A percentile compares a stretch with the other conserved stretches of the same genome.
Conservation (phyloP, 163 green algal species). For the Chlorella variabilis region DNA sequence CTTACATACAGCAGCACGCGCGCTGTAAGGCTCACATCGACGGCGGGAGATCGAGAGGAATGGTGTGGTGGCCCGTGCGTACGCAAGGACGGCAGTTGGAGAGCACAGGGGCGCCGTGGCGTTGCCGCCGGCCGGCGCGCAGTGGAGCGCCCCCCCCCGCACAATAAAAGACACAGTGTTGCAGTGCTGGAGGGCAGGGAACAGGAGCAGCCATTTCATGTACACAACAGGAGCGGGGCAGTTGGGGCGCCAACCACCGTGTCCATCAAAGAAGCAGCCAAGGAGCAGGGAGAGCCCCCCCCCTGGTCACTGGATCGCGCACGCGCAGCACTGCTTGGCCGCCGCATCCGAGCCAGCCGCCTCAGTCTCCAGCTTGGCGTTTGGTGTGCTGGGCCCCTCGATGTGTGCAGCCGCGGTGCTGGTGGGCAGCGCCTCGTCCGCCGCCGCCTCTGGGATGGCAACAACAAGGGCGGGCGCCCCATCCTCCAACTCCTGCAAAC, state of each 20-base stretch:
- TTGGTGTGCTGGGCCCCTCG: background rate
- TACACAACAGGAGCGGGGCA: too few species aligned
- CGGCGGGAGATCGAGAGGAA: too few species aligned
- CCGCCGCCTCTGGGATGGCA: background rate
- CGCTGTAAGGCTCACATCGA: too few species aligned
- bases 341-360: background rate
- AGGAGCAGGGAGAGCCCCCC: too few species aligned
- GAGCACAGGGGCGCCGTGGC: too few species aligned
- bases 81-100: too few species aligned
- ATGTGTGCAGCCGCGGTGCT: constrained; percentile 15
- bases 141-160: too few species aligned
- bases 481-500: background rate
- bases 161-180: constrained; percentile 13
- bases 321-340: constrained; percentile 35
- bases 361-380: background rate
- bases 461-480: background rate
- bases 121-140: too few species aligned
- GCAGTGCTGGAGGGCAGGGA: background rate
- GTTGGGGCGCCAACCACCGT: too few species aligned
- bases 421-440: constrained; percentile 18
- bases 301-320: background rate
- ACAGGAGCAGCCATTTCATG: background rate
- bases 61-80: too few species aligned
- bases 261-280: too few species aligned
- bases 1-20: too few species aligned